Percentiles rank a stretch among this genome's conserved stretches.
phyloP scores from a whole-genome alignment of 306 rosid genomes.

The Erythrophleum fordii region DNA sequence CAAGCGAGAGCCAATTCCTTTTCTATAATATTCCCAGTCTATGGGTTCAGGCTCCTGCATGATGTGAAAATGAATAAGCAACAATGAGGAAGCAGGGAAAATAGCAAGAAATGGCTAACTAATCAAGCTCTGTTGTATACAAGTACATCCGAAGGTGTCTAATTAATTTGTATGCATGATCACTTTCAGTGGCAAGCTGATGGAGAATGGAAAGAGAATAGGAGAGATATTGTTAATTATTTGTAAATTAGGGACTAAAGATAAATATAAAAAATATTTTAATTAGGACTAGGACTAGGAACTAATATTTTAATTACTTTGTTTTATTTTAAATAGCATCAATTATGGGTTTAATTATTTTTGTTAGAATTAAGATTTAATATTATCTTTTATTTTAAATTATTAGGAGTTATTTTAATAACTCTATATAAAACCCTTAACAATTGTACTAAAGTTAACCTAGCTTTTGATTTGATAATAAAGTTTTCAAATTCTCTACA shows the following conservation, averaged over 20 bases:
- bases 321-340: not conserved
- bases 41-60: slow-evolving; percentile 98
- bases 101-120: not conserved
- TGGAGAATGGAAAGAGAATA: not conserved
- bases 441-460: not conserved
- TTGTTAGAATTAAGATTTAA: not conserved
- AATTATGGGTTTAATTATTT: not conserved
- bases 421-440: too few relatives aligned
- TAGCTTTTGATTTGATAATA: not conserved
- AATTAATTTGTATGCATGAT: not conserved
- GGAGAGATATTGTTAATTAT: too few relatives aligned
- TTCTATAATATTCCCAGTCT: slow-evolving; percentile 94
- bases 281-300: too few relatives aligned
- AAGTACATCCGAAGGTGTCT: not conserved
- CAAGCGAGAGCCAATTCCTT: slow-evolving; percentile 92
- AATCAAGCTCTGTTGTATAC: not conserved
- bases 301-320: not conserved
- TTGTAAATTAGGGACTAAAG: too few relatives aligned
- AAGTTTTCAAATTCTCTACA: not conserved
- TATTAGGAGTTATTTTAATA: not conserved
- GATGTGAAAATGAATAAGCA: slow-evolving; percentile 30
- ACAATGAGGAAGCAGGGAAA: not conserved
- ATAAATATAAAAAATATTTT: too few relatives aligned
- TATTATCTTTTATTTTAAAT: not conserved
- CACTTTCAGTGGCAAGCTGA: not conserved